Conservation (phyloP, 148 eudicot genomes). For the Chenopodium berlandieri region DNA sequence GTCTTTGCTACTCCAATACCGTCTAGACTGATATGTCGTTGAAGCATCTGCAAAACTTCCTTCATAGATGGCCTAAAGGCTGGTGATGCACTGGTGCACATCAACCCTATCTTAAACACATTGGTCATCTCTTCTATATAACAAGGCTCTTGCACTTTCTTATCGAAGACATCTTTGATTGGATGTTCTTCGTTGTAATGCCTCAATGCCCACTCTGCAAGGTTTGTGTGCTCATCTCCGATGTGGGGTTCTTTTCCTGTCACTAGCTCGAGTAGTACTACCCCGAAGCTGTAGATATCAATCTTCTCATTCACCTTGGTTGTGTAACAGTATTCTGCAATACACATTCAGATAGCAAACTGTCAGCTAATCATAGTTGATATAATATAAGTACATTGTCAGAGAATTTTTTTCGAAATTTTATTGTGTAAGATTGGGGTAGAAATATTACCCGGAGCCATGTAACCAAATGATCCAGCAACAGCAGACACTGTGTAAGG, state of each 20-base stretch:
- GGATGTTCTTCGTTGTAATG: conserved; percentile 39
- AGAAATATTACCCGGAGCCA: conserved; percentile 51
- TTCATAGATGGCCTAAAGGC: conserved; percentile 59
- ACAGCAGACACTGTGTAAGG: conserved; percentile 54
- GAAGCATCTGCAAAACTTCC: conserved; percentile 53
- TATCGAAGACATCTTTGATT: conserved; percentile 37
- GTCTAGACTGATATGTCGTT: conserved; percentile 22
- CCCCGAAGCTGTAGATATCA: conserved; percentile 1
- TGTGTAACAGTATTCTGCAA: not conserved
- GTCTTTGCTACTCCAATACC: conserved; percentile 31
- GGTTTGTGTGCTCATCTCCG: conserved; percentile 29
- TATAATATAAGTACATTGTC: no score
- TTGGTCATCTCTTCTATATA: conserved; percentile 42
- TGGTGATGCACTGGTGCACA: conserved; percentile 48
- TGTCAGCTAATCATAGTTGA: not conserved
- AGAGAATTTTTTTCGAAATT: no score
- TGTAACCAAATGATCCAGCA: conserved; percentile 78
- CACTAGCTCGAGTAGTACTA: not conserved
- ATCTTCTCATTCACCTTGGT: not conserved
- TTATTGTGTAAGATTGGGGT: not conserved
- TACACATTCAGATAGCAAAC: not conserved
- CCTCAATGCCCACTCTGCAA: conserved; percentile 71
- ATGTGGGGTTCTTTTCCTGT: not conserved
- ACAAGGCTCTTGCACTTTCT: conserved; percentile 33
- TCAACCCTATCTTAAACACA: conserved; percentile 53